phyloP scores from a whole-genome alignment of 106 monocot genomes.

The Dendrobium nobile region DNA sequence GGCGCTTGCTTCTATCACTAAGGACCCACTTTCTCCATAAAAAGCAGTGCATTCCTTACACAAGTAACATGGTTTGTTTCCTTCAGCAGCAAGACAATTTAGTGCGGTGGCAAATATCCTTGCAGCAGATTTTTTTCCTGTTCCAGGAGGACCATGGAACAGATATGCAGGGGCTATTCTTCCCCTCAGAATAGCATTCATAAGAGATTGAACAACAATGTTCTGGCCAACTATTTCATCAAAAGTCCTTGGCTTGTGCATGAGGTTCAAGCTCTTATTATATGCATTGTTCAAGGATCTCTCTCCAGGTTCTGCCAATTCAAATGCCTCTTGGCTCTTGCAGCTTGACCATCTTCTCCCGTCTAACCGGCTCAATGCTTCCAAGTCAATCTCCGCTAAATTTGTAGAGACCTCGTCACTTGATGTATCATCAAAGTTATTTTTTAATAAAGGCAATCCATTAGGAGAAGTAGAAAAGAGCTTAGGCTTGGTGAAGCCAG shows the following conservation, averaged over 20 bases:
- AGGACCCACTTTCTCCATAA: slow-evolving; percentile 31
- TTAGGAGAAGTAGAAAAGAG: slow-evolving; percentile 34
- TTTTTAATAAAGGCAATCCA: slow-evolving; percentile 50
- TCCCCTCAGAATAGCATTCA: slow-evolving; percentile 41
- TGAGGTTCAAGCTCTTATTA: slow-evolving; percentile 48
- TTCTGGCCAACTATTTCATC: slow-evolving; percentile 62
- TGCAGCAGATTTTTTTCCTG: slow-evolving; percentile 60
- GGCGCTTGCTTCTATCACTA: slow-evolving; percentile 44
- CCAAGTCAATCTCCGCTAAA: slow-evolving; percentile 83
- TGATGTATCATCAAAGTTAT: slow-evolving; percentile 34
- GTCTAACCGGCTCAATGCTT: slow-evolving; percentile 75
- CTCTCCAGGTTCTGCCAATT: slow-evolving; percentile 18
- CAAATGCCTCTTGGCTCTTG: slow-evolving; percentile 63
- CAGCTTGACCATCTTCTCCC: slow-evolving; percentile 88
- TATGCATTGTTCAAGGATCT: slow-evolving; percentile 21
- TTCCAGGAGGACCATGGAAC: slow-evolving; percentile 71
- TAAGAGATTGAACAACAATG: slow-evolving; percentile 67
- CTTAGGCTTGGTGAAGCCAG: slow-evolving; percentile 27
- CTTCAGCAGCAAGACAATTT: slow-evolving; percentile 47
- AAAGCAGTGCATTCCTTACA: slow-evolving; percentile 48
- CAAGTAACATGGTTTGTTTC: slow-evolving; percentile 51
- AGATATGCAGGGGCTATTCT: slow-evolving; percentile 69
- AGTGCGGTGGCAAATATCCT: slow-evolving; percentile 68
- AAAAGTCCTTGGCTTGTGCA: slow-evolving; percentile 49
- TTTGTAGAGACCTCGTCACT: slow-evolving; percentile 76